Evolutionary conservation across 2,329 filamentous ascomycete genomes (phyloP), one percentile per base, ranked within the genome.

Genomic region (Zymoseptoria pseudotritici): DNA sequence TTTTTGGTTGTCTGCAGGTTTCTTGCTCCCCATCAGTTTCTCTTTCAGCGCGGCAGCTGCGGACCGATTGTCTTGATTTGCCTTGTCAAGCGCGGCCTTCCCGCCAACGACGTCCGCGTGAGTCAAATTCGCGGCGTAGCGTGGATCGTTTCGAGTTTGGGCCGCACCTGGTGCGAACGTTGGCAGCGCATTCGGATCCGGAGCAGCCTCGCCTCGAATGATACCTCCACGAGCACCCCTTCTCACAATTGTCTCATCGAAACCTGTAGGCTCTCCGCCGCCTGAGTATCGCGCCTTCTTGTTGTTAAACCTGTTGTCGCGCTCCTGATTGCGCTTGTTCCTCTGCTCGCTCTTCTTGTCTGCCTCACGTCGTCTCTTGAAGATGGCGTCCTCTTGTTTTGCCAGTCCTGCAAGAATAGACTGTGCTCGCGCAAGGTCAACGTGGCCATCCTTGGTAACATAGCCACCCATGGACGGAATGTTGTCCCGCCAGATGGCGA

Each of bases 401-500:
- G 91, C 94, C 20, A 99, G 82, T 1, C 91, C 93, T 68, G 88
- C 82, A 54, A 99, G 79, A 70, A 99, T 97, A 67, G 88, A 81
- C 72, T 99, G 94, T 9, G 91, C 92, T 68, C 89, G 85, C 60
- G 86, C 84, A 59, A 99, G 83, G 72, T 97, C 89, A 62, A 97
- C 91, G 67, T 89, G 87, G 1, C 94, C 94, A 76, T 99, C 93
- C 72, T 96, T 93, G 51, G 94, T 99, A 56, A 99, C 83, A 74
- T 97, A 99, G 11, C 94, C 94, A 53, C 91, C 92, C 91, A 99
- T 97, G 49, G 83, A 74, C 3, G 91, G 88, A 20, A 97, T 80
- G 64, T 95, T 96, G 67, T 97, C 91, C 71, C 90, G 88, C 94
- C 95, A 99, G 58, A 99, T 94, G n/a, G 90, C 88, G 66, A 92